These are phyloP conservation scores for Myrica gale DNA, from an alignment of 306 rosid species.

Conservation along the genomic window DNA sequence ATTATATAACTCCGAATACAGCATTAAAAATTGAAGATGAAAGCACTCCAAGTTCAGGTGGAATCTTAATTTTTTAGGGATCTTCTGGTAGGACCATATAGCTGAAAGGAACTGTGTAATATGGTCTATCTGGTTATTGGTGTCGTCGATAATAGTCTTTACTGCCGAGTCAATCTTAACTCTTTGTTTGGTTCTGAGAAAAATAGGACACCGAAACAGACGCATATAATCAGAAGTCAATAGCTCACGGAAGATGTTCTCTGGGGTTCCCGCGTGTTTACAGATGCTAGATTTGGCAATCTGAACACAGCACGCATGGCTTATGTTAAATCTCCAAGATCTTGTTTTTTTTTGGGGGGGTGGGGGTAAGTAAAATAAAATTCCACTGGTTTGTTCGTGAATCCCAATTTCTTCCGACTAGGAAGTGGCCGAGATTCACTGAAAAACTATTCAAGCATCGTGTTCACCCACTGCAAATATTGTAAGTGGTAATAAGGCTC, in stretches of 20 bases:
- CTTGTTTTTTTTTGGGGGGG: neutral
- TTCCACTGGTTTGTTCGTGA: neutral
- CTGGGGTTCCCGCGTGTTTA: neutral
- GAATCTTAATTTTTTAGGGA: neutral
- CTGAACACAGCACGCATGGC: neutral
- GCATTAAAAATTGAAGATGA: neutral
- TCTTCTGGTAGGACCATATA: neutral
- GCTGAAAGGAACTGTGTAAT: neutral
- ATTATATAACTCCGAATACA: too few relatives aligned
- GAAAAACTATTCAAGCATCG: neutral
- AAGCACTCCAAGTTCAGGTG: neutral
- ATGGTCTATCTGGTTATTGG: neutral
- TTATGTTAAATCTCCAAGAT: neutral
- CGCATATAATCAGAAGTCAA: neutral
- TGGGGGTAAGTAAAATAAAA: too few relatives aligned
- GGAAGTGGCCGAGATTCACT: neutral
- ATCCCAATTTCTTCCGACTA: constrained; percentile 4
- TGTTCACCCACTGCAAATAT: neutral
- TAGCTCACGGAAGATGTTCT: neutral
- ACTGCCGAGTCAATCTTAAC: neutral
- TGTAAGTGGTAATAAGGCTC: neutral
- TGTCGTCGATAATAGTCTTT: neutral
- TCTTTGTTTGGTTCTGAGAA: neutral
- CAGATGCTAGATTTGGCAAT: neutral
- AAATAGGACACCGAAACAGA: neutral